These are phyloP conservation scores for Claviceps cyperi DNA, from an alignment of 2,329 filamentous ascomycete genomes.

Conservation along the genomic window DNA sequence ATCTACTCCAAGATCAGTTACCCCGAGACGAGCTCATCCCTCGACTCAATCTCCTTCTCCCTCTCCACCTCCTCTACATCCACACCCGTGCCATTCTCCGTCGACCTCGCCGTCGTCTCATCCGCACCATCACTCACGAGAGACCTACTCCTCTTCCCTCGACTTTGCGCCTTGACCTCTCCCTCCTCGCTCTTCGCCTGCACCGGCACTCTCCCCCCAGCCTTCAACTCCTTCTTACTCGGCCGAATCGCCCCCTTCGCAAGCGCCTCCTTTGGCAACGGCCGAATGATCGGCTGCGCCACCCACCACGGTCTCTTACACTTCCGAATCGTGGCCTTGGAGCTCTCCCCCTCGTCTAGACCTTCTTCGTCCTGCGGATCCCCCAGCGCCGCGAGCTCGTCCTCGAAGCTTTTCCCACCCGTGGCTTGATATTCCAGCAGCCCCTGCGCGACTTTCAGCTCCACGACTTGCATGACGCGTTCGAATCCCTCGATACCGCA, in stretches of 20 bases:
- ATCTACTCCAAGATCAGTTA: neutral
- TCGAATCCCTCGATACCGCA: conserved; percentile 69
- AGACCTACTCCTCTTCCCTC: too few relatives aligned
- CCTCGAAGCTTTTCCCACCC: conserved; percentile 33
- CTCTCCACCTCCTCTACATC: neutral
- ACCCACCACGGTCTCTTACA: conserved; percentile 84
- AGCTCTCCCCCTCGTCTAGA: conserved; percentile 39
- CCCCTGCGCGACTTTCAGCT: conserved; percentile 58
- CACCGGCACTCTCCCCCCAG: conserved; percentile 5
- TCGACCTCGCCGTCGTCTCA: conserved; percentile 6
- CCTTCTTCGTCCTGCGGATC: conserved; percentile 17
- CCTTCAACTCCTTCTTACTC: conserved; percentile 50
- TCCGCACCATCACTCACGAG: conserved; percentile 15
- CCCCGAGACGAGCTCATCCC: conserved; percentile 1
- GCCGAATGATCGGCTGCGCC: conserved; percentile 73
- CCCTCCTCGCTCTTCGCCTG: conserved; percentile 16
- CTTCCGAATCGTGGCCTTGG: conserved; percentile 50
- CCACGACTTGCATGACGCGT: conserved; percentile 58
- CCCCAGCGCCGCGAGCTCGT: conserved; percentile 16
- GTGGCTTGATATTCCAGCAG: conserved; percentile 51
- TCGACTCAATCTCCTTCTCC: neutral
- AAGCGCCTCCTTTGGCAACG: conserved; percentile 74
- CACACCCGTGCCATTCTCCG: neutral
- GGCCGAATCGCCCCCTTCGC: conserved; percentile 63
- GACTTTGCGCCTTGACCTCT: conserved; percentile 16